Conservation (phyloP, 2,329 filamentous ascomycete genomes). For the Colletotrichum sp. region DNA sequence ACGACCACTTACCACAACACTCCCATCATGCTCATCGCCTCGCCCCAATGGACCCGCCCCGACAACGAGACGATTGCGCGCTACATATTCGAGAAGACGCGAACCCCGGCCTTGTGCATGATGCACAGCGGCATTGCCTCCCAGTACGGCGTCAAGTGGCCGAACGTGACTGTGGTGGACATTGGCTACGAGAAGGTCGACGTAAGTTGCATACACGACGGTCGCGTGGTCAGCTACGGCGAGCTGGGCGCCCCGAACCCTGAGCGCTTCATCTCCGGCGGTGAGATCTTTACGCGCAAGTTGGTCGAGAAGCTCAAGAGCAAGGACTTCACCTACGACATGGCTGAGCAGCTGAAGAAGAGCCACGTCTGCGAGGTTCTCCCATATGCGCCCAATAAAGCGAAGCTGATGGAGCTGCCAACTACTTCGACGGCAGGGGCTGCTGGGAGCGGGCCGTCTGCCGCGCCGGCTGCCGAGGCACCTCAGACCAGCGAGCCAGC, state of each 20-base stretch:
- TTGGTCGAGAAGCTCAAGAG: conserved; percentile 69
- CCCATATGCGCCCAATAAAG: conserved; percentile 53
- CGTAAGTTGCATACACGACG: conserved; percentile 88
- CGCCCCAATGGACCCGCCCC: conserved; percentile 87
- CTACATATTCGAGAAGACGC: conserved; percentile 97
- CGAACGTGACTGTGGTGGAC: conserved; percentile 85
- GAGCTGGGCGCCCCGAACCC: conserved; percentile 63
- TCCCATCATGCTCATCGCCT: conserved; percentile 86
- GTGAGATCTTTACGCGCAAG: conserved; percentile 82
- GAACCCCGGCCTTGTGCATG: conserved; percentile 88
- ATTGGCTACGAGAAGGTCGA: conserved; percentile 93
- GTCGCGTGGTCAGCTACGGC: conserved; percentile 72
- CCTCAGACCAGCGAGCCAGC: conserved; percentile 37
- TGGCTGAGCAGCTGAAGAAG: conserved; percentile 74
- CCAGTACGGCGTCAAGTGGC: conserved; percentile 79
- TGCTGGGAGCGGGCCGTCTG: neutral
- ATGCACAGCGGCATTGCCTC: conserved; percentile 89
- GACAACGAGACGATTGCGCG: conserved; percentile 89
- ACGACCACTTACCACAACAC: conserved; percentile 96
- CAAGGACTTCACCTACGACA: conserved; percentile 66
- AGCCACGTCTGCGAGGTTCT: conserved; percentile 71
- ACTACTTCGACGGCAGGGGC: conserved; percentile 32
- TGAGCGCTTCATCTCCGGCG: conserved; percentile 68
- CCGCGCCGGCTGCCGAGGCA: conserved; percentile 36
- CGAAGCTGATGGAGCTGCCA: conserved; percentile 53